Evolutionary conservation across 345 rosid genomes (phyloP), one percentile per base, ranked within the genome.

Genomic region (thale cress (Arabidopsis thaliana)): DNA sequence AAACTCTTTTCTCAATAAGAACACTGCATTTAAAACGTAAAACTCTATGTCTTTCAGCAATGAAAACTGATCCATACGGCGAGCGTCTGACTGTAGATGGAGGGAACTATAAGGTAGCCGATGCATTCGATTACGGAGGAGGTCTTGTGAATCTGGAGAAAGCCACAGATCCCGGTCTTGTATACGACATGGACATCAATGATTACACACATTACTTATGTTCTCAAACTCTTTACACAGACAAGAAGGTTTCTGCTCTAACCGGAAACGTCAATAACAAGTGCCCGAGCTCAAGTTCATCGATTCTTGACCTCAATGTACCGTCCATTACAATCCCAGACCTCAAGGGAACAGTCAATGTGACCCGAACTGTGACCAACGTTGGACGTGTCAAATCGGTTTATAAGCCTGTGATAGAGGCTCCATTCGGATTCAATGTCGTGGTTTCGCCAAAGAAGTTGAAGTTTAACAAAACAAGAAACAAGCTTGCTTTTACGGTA

Each of bases 91-190:
- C 78, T 14, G 84, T 89, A 1, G 83, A 78, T 9, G 90, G 83
- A 73, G 62, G 69, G 13, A 83, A 83, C 38, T 24, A 8, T 12
- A 87, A 87, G 65, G 59, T 41, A 13, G 96, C 89, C 5, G 62
- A 83, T 68, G 74, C 91, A 28, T 90, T 90, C 6, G 93, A 90
- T 65, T 73, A 48, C n/a, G 96, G 96, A 46, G 88, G 89, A 22
- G 96, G 93, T 42, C 83, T 81, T 38, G 83, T 72, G 41, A 82
- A 85, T 53, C 82, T 83, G 23, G 82, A 82, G 44, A 77, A 61
- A 9, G 93, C 90, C 6, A 82, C 82, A 37, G 64, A 82, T 36
- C 93, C 91, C 0, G 93, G 93, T 40, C 85, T 90, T 11, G 70
- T 87, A 6, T 90, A 88, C 28, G 89, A 87, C 58, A 86, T 84